Evolutionary conservation across 192 early-diverging fungal species (phyloP), one percentile per base, ranked within the genome.

Genomic region (Rhizoclosmatium sp.): DNA sequence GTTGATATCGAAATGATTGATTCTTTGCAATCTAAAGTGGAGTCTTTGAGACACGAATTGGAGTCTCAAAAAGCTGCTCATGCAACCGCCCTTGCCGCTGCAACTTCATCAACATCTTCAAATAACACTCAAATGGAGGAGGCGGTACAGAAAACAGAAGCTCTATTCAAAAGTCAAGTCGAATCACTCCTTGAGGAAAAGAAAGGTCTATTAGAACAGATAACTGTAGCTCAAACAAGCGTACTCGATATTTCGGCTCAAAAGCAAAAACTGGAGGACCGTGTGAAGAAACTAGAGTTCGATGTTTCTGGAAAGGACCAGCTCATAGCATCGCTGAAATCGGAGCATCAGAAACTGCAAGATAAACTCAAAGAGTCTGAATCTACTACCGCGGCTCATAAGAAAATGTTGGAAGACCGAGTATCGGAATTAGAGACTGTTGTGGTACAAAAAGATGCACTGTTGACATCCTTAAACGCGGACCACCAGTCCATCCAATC

Each of bases 1-100:
- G 67, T 44, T 47, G 67, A 69, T 44, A 44, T 69, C 14, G 67
- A 69, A 69, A 69, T 69, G 67, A 69, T 69, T 47, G 67, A 69
- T 19, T 40, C 67, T 7, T 23, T 69, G 9, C 67, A 69, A 69
- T 19, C 7, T 19, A 69, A 69, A 47, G 67, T 69, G 46, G 67
- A 46, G 23, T 69, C 67, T 3, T 23, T 69, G 14, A 69, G 14
- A 2, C 16, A 47, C 16, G 42, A 69, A 44, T 12, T 69, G 16
- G 16, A n/a, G 40, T 42, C 67, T 19, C 40, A 16, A 7, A 69
- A 69, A 69, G 7, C 67, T 1, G 45, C 42, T 1, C 67, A 9
- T 9, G 51, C 51, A 12, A 16, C 51, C 51, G 51, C 51, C 51
- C 5, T 12, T 54, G 16, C 16, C 16, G 5, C 51, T 16, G 5